Base-by-base conservation (phyloP, 352 stramenopile genomes). In the Phytopythium montanum region DNA sequence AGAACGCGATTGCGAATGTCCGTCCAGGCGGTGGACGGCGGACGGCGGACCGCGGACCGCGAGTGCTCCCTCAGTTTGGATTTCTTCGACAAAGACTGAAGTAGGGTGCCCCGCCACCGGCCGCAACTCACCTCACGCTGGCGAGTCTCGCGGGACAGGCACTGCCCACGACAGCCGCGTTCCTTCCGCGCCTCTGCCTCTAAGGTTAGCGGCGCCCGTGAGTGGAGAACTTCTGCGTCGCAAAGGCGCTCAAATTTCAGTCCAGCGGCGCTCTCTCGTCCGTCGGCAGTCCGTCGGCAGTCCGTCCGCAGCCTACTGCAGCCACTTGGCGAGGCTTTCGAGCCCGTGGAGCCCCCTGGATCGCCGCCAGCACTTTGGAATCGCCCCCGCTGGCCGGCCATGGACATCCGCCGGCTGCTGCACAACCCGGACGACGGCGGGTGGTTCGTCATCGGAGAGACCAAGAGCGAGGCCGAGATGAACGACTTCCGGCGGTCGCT, bases 361-460 rank as follows among this genome's bases (percentile, higher is more conserved):
- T 8, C 33, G 9, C 33, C 33, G 50, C 44, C n/a, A 26, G 61
- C 61, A 68, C 57, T 69, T 59, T 48, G 25, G 34, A 73, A 75
- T 72, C 44, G 58, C 51, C 16, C 23, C 19, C 5, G 16, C 45
- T 25, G 36, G 53, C 21, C 29, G 36, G 25, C 31, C 41, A 92
- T 92, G 81, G 81, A 92, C 41, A 86, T 92, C 60, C 77, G 76
- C 26, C 81, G 81, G 26, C 60, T 92, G 60, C 80, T 92, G 19
- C 79, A 88, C 73, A 86, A 90, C 70, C 79, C 79, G 19, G 79
- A 92, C 36, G 81, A 92, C 50, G 81, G 81, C 25, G 75, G 79
- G 46, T 92, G 81, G 81, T 83, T 87, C 59, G 82, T 89, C 50
- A 90, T 92, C 62, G 79, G 81, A 38, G 81, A 90, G 63, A 89